These are phyloP conservation scores for Colletotrichum falcatum DNA, from an alignment of 2,329 filamentous ascomycete species.

Conservation along the genomic window DNA sequence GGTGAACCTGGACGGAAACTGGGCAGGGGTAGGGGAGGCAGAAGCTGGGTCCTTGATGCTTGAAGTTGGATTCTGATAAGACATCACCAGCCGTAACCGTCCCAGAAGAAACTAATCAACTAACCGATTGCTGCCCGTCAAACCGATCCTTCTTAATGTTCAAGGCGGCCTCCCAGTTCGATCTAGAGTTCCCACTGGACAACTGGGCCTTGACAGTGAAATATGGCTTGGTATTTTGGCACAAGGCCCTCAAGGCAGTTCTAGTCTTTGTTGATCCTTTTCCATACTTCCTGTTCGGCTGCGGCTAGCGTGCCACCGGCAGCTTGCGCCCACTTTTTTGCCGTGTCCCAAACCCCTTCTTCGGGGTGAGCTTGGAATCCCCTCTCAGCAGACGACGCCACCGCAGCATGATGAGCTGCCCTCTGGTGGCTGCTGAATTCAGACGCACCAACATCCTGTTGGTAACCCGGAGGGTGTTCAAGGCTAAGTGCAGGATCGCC, in stretches of 20 bases:
- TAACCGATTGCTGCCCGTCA: background rate
- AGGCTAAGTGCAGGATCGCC: constrained; percentile 48
- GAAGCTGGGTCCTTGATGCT: constrained; percentile 20
- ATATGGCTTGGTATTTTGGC: constrained; percentile 8
- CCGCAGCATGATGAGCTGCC: constrained; percentile 53
- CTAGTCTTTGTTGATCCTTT: constrained; percentile 70
- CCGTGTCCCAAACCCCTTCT: constrained; percentile 65
- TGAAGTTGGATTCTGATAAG: constrained; percentile 20
- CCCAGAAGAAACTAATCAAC: background rate
- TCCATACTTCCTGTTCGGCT: constrained; percentile 73
- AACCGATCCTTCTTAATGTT: background rate
- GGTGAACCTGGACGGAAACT: constrained; percentile 18
- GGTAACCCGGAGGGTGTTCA: constrained; percentile 66
- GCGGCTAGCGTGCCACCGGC: constrained; percentile 69
- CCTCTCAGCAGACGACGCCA: constrained; percentile 47
- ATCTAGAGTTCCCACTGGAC: background rate
- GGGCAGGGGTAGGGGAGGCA: constrained; percentile 10
- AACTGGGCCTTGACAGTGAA: background rate
- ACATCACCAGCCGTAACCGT: constrained; percentile 3
- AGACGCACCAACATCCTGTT: constrained; percentile 66
- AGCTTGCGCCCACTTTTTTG: constrained; percentile 68
- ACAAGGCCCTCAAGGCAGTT: constrained; percentile 4
- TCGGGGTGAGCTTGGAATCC: constrained; percentile 47
- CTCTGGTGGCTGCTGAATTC: constrained; percentile 62
- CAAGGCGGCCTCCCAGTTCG: background rate